Conservation (phyloP, 805 yeast species). For the Deakozyma indianensis region DNA sequence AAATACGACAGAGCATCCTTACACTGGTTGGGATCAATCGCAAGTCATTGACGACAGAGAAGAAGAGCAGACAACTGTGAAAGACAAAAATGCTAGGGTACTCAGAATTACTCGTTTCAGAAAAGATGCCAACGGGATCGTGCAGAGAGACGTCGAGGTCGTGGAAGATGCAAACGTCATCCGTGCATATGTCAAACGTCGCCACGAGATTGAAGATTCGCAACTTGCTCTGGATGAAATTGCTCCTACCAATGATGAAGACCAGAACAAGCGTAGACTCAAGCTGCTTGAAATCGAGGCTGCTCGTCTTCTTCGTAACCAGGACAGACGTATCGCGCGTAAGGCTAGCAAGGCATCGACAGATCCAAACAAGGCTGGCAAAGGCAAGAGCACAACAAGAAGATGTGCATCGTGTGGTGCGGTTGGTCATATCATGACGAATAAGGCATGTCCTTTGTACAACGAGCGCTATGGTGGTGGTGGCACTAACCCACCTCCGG, state of each 20-base stretch:
- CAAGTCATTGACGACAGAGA: constrained; percentile 20
- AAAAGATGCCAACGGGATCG: constrained; percentile 70
- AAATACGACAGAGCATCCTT: constrained; percentile 17
- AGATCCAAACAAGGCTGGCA: constrained; percentile 53
- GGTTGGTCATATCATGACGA: constrained; percentile 86
- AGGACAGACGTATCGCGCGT: constrained; percentile 48
- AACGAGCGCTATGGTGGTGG: constrained; percentile 27
- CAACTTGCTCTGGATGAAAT: constrained; percentile 61
- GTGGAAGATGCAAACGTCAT: constrained; percentile 79
- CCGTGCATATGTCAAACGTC: constrained; percentile 63
- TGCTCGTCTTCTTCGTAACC: constrained; percentile 67
- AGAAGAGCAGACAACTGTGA: constrained; percentile 20
- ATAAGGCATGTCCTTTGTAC: constrained; percentile 82
- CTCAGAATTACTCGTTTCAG: constrained; percentile 64
- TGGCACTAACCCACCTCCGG: neutral
- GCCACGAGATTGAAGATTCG: constrained; percentile 48
- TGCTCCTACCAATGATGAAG: constrained; percentile 69
- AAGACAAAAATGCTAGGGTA: constrained; percentile 24
- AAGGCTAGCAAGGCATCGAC: constrained; percentile 31
- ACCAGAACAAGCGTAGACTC: constrained; percentile 61
- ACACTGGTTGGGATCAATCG: constrained; percentile 1
- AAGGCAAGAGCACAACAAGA: constrained; percentile 59
- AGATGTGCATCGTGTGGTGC: constrained; percentile 94
- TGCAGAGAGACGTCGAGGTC: constrained; percentile 66
- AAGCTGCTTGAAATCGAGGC: constrained; percentile 69